phyloP scores from a whole-genome alignment of 768 basidiomycete genomes.

The Tubosaeta sp. region DNA sequence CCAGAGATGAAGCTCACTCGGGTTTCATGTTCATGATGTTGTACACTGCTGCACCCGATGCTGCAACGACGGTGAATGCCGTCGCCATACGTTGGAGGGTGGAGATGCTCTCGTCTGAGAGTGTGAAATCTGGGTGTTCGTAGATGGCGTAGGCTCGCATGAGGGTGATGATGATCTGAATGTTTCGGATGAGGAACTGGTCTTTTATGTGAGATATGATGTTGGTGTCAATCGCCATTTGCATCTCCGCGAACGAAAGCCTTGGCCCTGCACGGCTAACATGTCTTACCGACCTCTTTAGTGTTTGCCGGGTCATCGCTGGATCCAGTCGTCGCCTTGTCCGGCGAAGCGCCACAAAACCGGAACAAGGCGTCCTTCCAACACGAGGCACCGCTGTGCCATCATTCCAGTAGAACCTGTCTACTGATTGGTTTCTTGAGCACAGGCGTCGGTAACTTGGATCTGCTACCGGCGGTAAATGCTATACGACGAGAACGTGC shows the following conservation, averaged over 20 bases:
- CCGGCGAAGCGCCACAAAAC: not conserved
- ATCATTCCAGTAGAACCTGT: not conserved
- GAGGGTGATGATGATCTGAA: not conserved
- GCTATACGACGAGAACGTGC: not conserved
- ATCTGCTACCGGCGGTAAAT: too few species aligned
- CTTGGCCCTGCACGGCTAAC: too few species aligned
- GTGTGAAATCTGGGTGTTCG: constrained; percentile 30
- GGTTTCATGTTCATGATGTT: constrained; percentile 21
- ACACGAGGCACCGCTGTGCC: not conserved
- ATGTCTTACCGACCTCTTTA: too few species aligned
- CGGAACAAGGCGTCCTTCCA: not conserved
- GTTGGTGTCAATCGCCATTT: not conserved
- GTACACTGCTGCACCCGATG: constrained; percentile 31
- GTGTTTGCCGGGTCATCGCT: too few species aligned
- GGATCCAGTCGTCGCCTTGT: not conserved
- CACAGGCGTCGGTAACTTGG: too few species aligned
- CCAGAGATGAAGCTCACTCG: constrained; percentile 12
- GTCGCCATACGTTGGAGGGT: constrained; percentile 25
- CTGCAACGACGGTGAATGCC: constrained; percentile 28
- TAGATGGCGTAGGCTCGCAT: constrained; percentile 34
- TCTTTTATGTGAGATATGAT: too few species aligned
- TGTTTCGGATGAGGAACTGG: not conserved
- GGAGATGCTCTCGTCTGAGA: constrained; percentile 22
- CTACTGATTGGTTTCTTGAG: too few species aligned
- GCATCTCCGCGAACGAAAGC: too few species aligned